Conservation (phyloP, 2,329 filamentous ascomycete species). For the Fusarium subglutinans region DNA sequence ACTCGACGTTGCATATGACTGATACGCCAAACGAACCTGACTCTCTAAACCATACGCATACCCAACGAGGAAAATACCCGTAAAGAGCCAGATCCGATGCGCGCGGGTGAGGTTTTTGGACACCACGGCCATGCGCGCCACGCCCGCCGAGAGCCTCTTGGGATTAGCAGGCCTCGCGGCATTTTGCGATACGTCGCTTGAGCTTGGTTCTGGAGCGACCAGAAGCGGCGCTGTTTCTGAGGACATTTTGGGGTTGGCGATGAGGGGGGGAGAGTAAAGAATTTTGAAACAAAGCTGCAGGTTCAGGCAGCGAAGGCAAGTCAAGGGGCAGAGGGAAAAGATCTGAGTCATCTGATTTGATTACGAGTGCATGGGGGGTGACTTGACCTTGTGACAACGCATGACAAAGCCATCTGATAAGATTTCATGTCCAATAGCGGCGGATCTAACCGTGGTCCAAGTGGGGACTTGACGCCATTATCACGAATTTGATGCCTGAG, state of each 20-base stretch:
- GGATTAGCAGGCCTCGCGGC: slow-evolving; percentile 2
- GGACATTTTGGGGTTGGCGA: background rate
- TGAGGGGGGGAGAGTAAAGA: background rate
- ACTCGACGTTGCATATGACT: slow-evolving; percentile 63
- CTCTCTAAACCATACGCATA: slow-evolving; percentile 69
- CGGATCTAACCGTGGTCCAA: slow-evolving; percentile 37
- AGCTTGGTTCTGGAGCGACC: background rate
- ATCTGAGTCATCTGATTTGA: slow-evolving; percentile 4
- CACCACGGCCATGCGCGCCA: slow-evolving; percentile 62
- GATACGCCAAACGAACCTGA: slow-evolving; percentile 61
- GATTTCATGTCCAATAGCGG: slow-evolving; percentile 35
- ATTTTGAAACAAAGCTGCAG: background rate
- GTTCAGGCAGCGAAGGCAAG: background rate
- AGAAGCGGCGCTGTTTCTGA: slow-evolving; percentile 30
- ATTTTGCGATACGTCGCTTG: background rate
- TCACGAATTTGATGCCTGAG: background rate
- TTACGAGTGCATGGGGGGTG: background rate
- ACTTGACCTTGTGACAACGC: slow-evolving; percentile 27
- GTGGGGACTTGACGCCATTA: slow-evolving; percentile 13
- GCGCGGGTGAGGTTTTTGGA: slow-evolving; percentile 54
- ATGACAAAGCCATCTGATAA: slow-evolving; percentile 39
- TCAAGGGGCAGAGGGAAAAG: background rate
- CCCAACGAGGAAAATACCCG: slow-evolving; percentile 66
- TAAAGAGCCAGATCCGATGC: slow-evolving; percentile 63
- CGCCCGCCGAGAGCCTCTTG: slow-evolving; percentile 49